Evolutionary conservation across 495 filamentous ascomycete species (phyloP).

Genomic region (Collariella sp.): DNA sequence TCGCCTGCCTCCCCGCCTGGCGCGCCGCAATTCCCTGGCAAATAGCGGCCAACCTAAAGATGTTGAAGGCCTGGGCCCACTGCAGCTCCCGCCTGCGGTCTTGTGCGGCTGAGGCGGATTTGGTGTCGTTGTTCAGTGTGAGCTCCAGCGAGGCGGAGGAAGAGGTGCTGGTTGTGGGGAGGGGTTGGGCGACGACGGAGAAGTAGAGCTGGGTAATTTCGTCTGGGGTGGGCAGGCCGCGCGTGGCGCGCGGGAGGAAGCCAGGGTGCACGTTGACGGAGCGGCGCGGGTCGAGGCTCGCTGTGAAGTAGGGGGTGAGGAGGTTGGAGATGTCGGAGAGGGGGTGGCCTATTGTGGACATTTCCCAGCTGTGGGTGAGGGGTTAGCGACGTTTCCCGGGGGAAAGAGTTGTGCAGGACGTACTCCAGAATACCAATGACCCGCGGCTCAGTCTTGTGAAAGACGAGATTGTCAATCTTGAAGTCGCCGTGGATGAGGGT

Average conservation of each 20-base stretch:
- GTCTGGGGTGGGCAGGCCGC: slow-evolving; percentile 65
- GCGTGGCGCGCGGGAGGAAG: slow-evolving; percentile 54
- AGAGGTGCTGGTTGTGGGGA: slow-evolving; percentile 25
- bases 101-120: slow-evolving; percentile 18
- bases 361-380: slow-evolving; percentile 62
- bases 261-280: slow-evolving; percentile 29
- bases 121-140: slow-evolving; percentile 8
- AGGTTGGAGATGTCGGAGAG: slow-evolving; percentile 80
- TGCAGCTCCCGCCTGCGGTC: slow-evolving; percentile 44
- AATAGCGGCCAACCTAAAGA: slow-evolving; percentile 63
- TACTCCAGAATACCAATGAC: slow-evolving; percentile 90
- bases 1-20: slow-evolving; percentile 78
- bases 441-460: slow-evolving; percentile 75
- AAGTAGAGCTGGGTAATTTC: slow-evolving; percentile 72
- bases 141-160: slow-evolving; percentile 20
- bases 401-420: slow-evolving; percentile 16
- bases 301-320: slow-evolving; percentile 56
- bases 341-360: slow-evolving; percentile 93
- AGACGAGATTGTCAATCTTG: slow-evolving; percentile 96
- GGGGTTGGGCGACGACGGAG: slow-evolving; percentile 47
- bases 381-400: neutral
- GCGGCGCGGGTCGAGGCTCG: slow-evolving; percentile 22
- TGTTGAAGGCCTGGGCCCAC: slow-evolving; percentile 58
- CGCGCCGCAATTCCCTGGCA: slow-evolving; percentile 92
- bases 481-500: slow-evolving; percentile 90